These are phyloP conservation scores for Tolypocladium endophyticum DNA, from an alignment of 2,329 filamentous ascomycete genomes.

Conservation along the genomic window DNA sequence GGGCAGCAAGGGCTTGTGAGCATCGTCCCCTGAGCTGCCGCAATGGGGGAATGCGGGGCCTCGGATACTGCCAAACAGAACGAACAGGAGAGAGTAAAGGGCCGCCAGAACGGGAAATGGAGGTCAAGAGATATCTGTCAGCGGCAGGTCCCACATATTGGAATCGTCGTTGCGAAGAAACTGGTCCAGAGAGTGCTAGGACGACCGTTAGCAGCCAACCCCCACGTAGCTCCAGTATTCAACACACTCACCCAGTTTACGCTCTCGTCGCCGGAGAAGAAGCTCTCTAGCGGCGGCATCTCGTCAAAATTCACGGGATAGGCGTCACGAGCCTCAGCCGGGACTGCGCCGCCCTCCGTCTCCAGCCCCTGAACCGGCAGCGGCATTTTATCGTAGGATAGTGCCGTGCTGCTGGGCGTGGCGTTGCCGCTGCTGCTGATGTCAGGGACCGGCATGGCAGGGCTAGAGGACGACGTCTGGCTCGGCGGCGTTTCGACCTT, in stretches of 20 bases:
- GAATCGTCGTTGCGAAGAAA: background rate
- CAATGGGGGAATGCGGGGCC: background rate
- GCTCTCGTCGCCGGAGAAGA: constrained; percentile 20
- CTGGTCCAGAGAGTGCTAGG: background rate
- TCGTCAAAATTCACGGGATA: constrained; percentile 19
- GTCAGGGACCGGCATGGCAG: constrained; percentile 1
- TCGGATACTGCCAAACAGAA: background rate
- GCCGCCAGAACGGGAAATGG: background rate
- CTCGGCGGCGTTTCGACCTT: constrained; percentile 16
- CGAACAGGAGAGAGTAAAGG: background rate
- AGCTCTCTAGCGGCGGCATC: constrained; percentile 23
- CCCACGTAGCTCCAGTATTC: too few species aligned
- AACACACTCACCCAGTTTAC: constrained; percentile 28
- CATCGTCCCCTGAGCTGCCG: background rate
- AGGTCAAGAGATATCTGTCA: background rate
- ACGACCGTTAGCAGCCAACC: background rate
- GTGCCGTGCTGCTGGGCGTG: background rate
- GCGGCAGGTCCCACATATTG: background rate
- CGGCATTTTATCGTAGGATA: background rate
- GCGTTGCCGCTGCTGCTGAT: constrained; percentile 4
- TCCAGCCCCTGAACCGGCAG: background rate
- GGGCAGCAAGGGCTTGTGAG: background rate
- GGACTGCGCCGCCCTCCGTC: background rate
- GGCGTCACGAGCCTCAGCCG: background rate
- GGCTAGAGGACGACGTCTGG: background rate